Evolutionary conservation across 768 basidiomycete species (phyloP).

Genomic region (Termitomyces sp.): DNA sequence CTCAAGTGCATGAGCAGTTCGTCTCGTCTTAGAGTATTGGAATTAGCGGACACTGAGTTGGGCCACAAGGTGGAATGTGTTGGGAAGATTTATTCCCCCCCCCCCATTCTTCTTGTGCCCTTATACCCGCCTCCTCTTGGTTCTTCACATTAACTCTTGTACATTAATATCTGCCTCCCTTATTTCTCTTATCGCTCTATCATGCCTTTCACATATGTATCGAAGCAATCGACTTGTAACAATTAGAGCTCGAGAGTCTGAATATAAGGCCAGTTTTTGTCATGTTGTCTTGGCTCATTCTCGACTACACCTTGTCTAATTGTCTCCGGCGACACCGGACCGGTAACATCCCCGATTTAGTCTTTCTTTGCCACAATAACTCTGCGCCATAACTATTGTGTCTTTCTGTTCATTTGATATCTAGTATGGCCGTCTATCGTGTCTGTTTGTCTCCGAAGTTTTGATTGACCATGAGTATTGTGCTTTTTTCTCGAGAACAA

Average conservation of each 20-base stretch:
- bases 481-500: background rate
- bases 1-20: slow-evolving; percentile 32
- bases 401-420: background rate
- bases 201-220: slow-evolving; percentile 14
- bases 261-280: no score
- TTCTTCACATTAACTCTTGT: slow-evolving; percentile 15
- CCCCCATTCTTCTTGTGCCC: slow-evolving; percentile 9
- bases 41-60: slow-evolving; percentile 17
- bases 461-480: background rate
- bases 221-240: slow-evolving; percentile 10
- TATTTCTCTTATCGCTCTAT: slow-evolving; percentile 12
- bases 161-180: slow-evolving; percentile 17
- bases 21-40: slow-evolving; percentile 14
- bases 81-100: slow-evolving; percentile 6
- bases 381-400: background rate
- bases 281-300: no score
- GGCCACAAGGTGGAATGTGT: slow-evolving; percentile 9
- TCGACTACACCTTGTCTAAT: no score
- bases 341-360: background rate
- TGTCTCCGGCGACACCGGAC: background rate
- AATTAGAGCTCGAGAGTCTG: background rate
- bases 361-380: background rate
- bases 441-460: background rate
- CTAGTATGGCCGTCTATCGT: background rate
- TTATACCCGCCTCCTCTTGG: slow-evolving; percentile 14